Evolutionary conservation across 2,329 filamentous ascomycete genomes (phyloP).

Genomic region (Monosporascus sp.): DNA sequence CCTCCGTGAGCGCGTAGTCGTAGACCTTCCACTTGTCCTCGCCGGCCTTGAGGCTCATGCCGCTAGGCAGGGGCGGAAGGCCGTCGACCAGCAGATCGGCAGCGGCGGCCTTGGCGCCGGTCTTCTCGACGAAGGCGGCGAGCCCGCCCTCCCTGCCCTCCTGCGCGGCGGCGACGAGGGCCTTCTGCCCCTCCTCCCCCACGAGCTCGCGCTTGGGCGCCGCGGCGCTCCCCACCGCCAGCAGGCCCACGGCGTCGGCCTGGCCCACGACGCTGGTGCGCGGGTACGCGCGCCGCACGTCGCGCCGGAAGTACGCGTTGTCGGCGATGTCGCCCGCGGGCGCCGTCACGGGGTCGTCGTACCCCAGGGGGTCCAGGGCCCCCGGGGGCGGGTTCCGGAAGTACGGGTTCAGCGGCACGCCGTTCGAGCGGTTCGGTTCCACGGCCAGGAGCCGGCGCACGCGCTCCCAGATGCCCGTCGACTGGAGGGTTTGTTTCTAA

Average conservation of each 20-base stretch:
- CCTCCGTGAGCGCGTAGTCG: conserved; percentile 58
- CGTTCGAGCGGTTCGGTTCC: conserved; percentile 83
- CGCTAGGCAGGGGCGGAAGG: conserved; percentile 79
- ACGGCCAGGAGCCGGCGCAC: conserved; percentile 75
- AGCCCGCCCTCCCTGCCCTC: conserved; percentile 68
- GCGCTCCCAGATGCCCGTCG: conserved; percentile 79
- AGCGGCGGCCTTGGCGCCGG: conserved; percentile 33
- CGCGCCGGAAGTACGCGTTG: conserved; percentile 96
- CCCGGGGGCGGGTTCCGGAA: conserved; percentile 85
- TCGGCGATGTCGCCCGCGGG: conserved; percentile 86
- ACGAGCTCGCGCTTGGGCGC: conserved; percentile 79
- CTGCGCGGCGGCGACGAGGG: conserved; percentile 68
- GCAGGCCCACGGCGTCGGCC: conserved; percentile 76
- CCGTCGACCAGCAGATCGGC: conserved; percentile 67
- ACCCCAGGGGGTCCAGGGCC: conserved; percentile 60
- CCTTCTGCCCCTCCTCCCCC: conserved; percentile 63
- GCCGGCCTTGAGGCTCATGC: conserved; percentile 49
- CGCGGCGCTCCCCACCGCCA: conserved; percentile 78
- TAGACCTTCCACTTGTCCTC: conserved; percentile 58
- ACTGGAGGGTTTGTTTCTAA: conserved; percentile 95
- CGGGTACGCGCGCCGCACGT: conserved; percentile 77
- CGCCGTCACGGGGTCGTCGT: conserved; percentile 76
- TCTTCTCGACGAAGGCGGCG: conserved; percentile 67
- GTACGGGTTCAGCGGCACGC: conserved; percentile 87
- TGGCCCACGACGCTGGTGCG: conserved; percentile 74